Evolutionary conservation across 2,329 filamentous ascomycete species (phyloP).

Genomic region (Beauveria sp.): DNA sequence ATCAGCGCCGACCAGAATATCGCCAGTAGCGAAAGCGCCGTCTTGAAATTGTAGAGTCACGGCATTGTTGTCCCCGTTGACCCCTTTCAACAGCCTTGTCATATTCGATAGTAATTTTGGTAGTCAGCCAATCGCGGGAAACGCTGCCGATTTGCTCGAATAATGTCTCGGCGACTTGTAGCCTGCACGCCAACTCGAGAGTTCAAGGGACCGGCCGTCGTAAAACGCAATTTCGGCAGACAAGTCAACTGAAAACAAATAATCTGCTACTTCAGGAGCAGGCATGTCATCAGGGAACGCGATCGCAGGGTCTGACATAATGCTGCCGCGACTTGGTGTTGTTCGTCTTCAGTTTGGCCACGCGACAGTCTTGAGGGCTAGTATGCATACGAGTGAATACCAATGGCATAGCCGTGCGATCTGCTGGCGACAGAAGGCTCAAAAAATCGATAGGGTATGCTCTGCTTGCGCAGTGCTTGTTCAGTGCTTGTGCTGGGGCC

Average conservation of each 20-base stretch:
- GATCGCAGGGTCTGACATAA: conserved; percentile 15
- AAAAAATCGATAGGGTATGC: conserved; percentile 28
- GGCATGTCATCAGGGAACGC: conserved; percentile 10
- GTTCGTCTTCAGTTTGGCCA: too few species aligned
- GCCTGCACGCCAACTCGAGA: conserved; percentile 15
- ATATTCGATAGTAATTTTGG: conserved; percentile 28
- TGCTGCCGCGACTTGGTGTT: background rate
- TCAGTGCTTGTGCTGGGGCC: conserved; percentile 31
- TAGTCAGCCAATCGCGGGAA: conserved; percentile 18
- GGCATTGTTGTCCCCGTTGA: conserved; percentile 25
- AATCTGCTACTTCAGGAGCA: conserved; percentile 16
- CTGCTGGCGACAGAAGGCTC: conserved; percentile 23
- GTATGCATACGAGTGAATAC: conserved; percentile 19
- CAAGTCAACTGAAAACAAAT: conserved; percentile 18
- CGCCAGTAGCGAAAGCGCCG: conserved; percentile 31
- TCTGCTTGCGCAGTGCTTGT: conserved; percentile 15
- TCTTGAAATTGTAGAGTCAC: conserved; percentile 37
- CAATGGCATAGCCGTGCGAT: conserved; percentile 23
- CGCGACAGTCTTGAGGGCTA: too few species aligned
- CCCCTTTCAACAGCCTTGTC: conserved; percentile 25
- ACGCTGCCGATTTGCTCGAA: conserved; percentile 23
- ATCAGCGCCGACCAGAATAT: conserved; percentile 40
- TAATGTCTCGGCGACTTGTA: conserved; percentile 18
- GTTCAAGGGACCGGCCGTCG: conserved; percentile 1
- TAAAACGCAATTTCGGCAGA: conserved; percentile 17